These are phyloP conservation scores for Penicillium coprophilum DNA, from an alignment of 495 filamentous ascomycete genomes.

Conservation along the genomic window DNA sequence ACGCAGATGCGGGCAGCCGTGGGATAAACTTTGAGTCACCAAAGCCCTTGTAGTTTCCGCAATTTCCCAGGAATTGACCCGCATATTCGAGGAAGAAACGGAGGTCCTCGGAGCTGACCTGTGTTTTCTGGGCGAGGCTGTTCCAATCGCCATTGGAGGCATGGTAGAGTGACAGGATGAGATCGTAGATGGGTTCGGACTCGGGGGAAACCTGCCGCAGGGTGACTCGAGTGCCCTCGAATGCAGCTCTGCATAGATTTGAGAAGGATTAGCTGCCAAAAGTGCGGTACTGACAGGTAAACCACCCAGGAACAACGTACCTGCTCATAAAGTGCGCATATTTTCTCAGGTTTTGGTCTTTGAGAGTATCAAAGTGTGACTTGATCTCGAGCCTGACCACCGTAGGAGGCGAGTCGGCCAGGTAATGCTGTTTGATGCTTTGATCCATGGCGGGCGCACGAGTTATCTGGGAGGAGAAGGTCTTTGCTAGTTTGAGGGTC, in stretches of 20 bases:
- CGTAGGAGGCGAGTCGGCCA: slow-evolving; percentile 85
- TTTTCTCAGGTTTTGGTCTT: slow-evolving; percentile 63
- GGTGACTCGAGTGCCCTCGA: slow-evolving; percentile 80
- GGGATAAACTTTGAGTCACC: slow-evolving; percentile 95
- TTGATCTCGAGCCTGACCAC: slow-evolving; percentile 84
- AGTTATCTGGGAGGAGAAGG: slow-evolving; percentile 18
- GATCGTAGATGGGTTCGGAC: slow-evolving; percentile 85
- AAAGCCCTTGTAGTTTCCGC: slow-evolving; percentile 95
- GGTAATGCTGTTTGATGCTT: slow-evolving; percentile 61
- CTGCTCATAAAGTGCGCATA: slow-evolving; percentile 92
- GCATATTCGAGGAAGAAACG: slow-evolving; percentile 82
- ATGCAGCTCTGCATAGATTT: slow-evolving; percentile 64
- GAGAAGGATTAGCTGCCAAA: slow-evolving; percentile 13
- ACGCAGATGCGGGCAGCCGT: slow-evolving; percentile 61
- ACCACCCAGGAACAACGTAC: slow-evolving; percentile 43
- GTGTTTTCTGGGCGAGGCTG: slow-evolving; percentile 63
- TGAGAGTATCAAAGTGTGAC: slow-evolving; percentile 83
- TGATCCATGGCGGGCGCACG: slow-evolving; percentile 38
- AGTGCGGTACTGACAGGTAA: background rate
- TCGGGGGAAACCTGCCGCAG: slow-evolving; percentile 88
- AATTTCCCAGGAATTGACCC: slow-evolving; percentile 84
- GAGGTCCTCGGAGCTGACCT: slow-evolving; percentile 67
- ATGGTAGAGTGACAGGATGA: slow-evolving; percentile 79
- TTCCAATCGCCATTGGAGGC: slow-evolving; percentile 77
- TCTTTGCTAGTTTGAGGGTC: slow-evolving; percentile 16